Conservation (phyloP, 2,329 filamentous ascomycete species). For the Trichothecium roseum region DNA sequence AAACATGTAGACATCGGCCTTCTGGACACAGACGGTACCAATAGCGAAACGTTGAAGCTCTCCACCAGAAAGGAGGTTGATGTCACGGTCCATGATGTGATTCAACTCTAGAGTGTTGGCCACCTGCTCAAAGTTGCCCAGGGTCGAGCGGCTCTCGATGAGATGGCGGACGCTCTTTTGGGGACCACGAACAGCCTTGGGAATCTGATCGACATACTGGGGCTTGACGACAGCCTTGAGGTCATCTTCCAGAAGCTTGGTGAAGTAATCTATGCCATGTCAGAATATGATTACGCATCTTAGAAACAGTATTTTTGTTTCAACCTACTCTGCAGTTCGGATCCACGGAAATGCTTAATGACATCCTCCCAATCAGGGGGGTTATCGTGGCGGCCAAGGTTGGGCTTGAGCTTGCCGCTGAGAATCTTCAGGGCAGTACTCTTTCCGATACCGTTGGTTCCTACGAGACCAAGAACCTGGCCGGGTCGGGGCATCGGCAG, state of each 20-base stretch:
- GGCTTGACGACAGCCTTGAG: constrained; percentile 98
- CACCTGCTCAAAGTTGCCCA: constrained; percentile 74
- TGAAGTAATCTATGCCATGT: constrained; percentile 69
- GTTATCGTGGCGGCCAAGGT: constrained; percentile 88
- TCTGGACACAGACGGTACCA: constrained; percentile 87
- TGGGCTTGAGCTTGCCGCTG: constrained; percentile 96
- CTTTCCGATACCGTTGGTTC: constrained; percentile 99
- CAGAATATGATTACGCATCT: background rate
- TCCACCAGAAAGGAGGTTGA: constrained; percentile 85
- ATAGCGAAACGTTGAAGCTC: constrained; percentile 98
- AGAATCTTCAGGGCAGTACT: constrained; percentile 99
- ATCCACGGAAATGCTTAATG: constrained; percentile 94
- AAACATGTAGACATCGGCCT: constrained; percentile 99
- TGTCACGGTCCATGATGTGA: constrained; percentile 86
- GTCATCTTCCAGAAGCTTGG: constrained; percentile 93
- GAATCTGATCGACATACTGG: constrained; percentile 98
- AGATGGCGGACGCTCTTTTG: constrained; percentile 72
- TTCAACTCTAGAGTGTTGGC: constrained; percentile 75
- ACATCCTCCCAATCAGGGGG: constrained; percentile 99
- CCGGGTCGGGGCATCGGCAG: constrained; percentile 92
- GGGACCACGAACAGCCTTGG: constrained; percentile 75
- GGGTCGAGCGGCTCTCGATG: constrained; percentile 64
- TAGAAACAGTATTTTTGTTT: background rate
- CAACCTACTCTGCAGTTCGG: constrained; percentile 81
- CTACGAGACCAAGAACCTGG: constrained; percentile 90